phyloP scores from a whole-genome alignment of 768 basidiomycete genomes.

The Xerocomus spinulosus region DNA sequence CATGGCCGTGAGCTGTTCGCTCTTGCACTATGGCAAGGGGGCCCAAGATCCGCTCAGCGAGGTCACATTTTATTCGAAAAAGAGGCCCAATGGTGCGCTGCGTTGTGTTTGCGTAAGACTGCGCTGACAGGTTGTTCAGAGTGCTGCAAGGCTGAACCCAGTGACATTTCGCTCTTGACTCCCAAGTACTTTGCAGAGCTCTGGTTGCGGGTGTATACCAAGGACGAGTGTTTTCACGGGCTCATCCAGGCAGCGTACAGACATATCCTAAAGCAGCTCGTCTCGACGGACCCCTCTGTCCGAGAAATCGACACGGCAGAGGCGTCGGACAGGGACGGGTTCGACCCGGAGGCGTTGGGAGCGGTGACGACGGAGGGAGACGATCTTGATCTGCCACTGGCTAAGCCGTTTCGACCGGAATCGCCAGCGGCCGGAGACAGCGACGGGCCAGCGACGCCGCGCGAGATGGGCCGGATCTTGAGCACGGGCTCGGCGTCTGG shows the following conservation, averaged over 20 bases:
- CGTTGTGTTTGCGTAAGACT: not conserved
- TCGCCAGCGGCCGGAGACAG: not conserved
- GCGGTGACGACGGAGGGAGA: not conserved
- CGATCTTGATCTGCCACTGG: slow-evolving; percentile 26
- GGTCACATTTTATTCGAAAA: slow-evolving; percentile 73
- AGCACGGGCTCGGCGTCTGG: slow-evolving; percentile 9
- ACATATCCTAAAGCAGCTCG: slow-evolving; percentile 30
- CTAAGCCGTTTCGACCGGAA: slow-evolving; percentile 8
- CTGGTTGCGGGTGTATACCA: slow-evolving; percentile 65
- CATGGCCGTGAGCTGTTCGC: slow-evolving; percentile 58
- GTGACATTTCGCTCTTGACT: slow-evolving; percentile 62
- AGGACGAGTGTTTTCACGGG: slow-evolving; percentile 50
- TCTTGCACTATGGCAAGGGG: slow-evolving; percentile 77
- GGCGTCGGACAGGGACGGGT: slow-evolving; percentile 9
- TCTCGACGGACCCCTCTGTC: not conserved
- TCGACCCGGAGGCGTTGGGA: slow-evolving; percentile 8
- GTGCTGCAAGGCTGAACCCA: slow-evolving; percentile 41
- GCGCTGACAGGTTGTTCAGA: slow-evolving; percentile 30
- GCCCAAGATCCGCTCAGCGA: slow-evolving; percentile 62
- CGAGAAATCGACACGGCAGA: not conserved
- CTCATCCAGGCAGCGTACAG: slow-evolving; percentile 70
- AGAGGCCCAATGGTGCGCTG: slow-evolving; percentile 49
- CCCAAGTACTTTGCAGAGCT: slow-evolving; percentile 66
- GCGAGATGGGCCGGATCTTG: slow-evolving; percentile 13
- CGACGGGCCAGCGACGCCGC: slow-evolving; percentile 29